These are phyloP conservation scores for Papiliotrema fonsecae DNA, from an alignment of 1,284 basidiomycete genomes.

Conservation along the genomic window DNA sequence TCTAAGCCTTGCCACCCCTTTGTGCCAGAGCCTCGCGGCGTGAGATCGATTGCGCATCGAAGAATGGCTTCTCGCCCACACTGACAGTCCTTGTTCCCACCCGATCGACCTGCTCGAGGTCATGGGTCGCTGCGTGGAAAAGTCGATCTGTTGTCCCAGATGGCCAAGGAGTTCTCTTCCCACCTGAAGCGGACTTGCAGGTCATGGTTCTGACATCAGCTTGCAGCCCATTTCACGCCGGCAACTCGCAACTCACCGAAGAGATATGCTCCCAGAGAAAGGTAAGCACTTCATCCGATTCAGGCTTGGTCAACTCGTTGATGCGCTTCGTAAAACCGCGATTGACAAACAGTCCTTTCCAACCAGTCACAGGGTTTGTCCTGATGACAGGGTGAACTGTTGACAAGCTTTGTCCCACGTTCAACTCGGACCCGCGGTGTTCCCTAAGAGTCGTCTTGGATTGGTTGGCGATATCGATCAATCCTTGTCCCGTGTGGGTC, in stretches of 20 bases:
- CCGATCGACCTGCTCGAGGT: constrained; percentile 51
- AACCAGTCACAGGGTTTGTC: constrained; percentile 60
- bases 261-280: constrained; percentile 49
- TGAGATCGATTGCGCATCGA: constrained; percentile 33
- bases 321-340: constrained; percentile 60
- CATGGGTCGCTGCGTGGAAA: constrained; percentile 50
- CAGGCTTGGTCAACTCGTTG: constrained; percentile 57
- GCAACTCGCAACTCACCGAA: constrained; percentile 51
- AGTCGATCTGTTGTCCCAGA: constrained; percentile 46
- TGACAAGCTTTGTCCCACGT: constrained; percentile 56
- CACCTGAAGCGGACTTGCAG: constrained; percentile 57
- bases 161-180: constrained; percentile 45
- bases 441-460: constrained; percentile 14
- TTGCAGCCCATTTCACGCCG: background rate
- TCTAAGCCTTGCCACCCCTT: background rate
- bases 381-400: constrained; percentile 58
- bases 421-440: constrained; percentile 56
- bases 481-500: constrained; percentile 56
- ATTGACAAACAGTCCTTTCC: constrained; percentile 72
- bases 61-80: constrained; percentile 61
- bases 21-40: constrained; percentile 17
- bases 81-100: constrained; percentile 60
- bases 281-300: constrained; percentile 47
- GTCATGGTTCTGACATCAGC: constrained; percentile 54
- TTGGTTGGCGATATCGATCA: constrained; percentile 48